A percentile compares a stretch with the other conserved stretches of the same genome.
Evolutionary conservation across 108 stramenopile genomes (phyloP).

Genomic region (Nannochloropsis salina): DNA sequence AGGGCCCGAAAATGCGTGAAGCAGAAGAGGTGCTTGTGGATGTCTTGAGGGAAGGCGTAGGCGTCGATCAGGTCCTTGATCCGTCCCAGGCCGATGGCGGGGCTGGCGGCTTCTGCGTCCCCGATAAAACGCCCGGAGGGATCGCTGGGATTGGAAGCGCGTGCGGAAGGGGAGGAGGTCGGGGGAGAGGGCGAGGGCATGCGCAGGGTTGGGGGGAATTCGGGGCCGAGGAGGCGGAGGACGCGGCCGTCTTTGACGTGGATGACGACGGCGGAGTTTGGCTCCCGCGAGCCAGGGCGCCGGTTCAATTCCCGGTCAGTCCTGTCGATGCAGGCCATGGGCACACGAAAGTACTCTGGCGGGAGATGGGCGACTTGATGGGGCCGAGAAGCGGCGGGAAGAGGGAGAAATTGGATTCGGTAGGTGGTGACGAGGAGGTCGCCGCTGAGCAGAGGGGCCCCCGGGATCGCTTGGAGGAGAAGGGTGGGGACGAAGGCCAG

Average conservation of each 20-base stretch:
- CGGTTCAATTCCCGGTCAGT: background rate
- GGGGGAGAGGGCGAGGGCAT: no score
- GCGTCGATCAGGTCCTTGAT: background rate
- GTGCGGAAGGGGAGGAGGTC: background rate
- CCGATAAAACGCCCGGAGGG: no score
- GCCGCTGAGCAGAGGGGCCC: background rate
- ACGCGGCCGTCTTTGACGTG: conserved; percentile 9
- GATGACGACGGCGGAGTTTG: background rate
- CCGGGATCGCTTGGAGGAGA: background rate
- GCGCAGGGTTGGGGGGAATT: background rate
- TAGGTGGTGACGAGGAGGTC: background rate
- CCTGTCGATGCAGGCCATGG: background rate
- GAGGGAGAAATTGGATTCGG: background rate
- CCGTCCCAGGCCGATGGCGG: background rate
- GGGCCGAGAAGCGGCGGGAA: background rate
- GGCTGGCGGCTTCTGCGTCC: no score
- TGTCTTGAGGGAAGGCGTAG: conserved; percentile 18
- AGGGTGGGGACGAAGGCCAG: background rate
- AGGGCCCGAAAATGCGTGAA: background rate
- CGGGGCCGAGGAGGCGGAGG: background rate
- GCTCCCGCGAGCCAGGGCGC: background rate
- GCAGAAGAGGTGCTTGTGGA: conserved; percentile 20
- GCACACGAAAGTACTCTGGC: background rate
- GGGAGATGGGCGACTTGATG: background rate
- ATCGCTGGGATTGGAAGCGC: background rate